Base-by-base conservation (phyloP, 805 yeast species). In the Starmerella stigmatis region DNA sequence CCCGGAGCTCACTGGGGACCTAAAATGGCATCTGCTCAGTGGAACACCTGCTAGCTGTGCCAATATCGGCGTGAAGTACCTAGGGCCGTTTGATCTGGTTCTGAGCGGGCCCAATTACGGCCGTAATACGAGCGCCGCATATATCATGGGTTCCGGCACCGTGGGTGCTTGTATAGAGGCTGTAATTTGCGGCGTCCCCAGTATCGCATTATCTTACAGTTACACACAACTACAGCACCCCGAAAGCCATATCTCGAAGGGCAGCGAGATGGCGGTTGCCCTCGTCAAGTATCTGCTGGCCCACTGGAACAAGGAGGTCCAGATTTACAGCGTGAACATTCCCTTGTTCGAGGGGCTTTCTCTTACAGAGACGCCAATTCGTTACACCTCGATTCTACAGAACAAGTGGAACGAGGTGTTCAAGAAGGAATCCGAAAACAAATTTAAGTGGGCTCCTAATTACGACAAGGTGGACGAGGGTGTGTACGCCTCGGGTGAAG, bases 131-230 rank as follows among this genome's bases (percentile, higher is more conserved):
- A 77, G 89, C 20, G 86, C 94, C 5, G 74, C 89, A 36, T 92
- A 86, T 62, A 82, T 86, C 45, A 72, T 92, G 56, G 78, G 96
- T 4, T 80, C 94, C 54, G 98, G 98, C 12, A 92, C 98, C 2
- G 80, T 92, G 15, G 98, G 98, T 21, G 97, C 95, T 3, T 92
- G 96, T 1, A 75, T 88, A 86, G 98, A 92, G 65, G 94, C 88
- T 1, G 83, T 81, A 2, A 74, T 88, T 33, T 60, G 71, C 17
- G 75, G 77, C 25, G 65, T 64, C 13, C 78, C 71, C 53, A 68
- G 95, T 5, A 71, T 92, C 51, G 96, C 94, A 2, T 57, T 92
- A 27, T 82, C 94, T 29, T 89, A 77, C 70, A 92, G 94, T n/a
- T 92, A 81, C 59, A 69, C 72, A 30, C 62, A 67, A 22, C 64